Evolutionary conservation across 441 rosid species (phyloP), one percentile per base, ranked within the genome.

Genomic region (Aquilaria agallochum): DNA sequence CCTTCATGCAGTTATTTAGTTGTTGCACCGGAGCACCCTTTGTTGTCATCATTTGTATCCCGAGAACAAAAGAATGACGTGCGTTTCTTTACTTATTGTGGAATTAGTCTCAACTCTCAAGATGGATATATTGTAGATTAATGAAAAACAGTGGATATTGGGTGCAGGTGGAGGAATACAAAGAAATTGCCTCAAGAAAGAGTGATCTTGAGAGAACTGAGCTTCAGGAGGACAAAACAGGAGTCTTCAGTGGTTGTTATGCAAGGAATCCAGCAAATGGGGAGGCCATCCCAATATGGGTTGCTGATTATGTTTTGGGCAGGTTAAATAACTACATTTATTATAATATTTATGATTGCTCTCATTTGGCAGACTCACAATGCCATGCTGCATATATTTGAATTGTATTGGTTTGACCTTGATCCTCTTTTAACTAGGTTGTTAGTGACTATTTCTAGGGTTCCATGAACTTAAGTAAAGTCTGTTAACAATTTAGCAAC

Each of bases 161-260:
- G 56, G 60, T 46, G 44, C 79, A 91, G 97, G 97, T 94, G 68
- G 91, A 91, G 62, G 90, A 89, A 71, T 94, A 89, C 82, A 86
- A 68, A 80, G 91, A 84, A 33, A 53, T 84, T 44, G 90, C 99
- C 40, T 87, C 78, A 3, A 76, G 80, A 59, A 91, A 91, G 84
- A 91, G 94, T 81, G 99, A 94, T 49, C 94, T 94, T 15, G 96
- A 94, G 80, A 87, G 97, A 72, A 94, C 96, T 60, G 97, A 94
- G 81, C 97, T 94, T 69, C 97, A 89, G 73, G 89, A 91, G 82
- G 97, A 91, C 55, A 94, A 94, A 78, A 86, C 92, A 0, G 99
- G 99, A 36, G 89, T 91, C 50, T 94, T 87, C 31, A 89, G 88
- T 20, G 97, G 97, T 50, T 80, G 82, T 68, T 84, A 81, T 55